phyloP scores from a whole-genome alignment of 2,329 filamentous ascomycete genomes.

The Monosporascus cannonballus region DNA sequence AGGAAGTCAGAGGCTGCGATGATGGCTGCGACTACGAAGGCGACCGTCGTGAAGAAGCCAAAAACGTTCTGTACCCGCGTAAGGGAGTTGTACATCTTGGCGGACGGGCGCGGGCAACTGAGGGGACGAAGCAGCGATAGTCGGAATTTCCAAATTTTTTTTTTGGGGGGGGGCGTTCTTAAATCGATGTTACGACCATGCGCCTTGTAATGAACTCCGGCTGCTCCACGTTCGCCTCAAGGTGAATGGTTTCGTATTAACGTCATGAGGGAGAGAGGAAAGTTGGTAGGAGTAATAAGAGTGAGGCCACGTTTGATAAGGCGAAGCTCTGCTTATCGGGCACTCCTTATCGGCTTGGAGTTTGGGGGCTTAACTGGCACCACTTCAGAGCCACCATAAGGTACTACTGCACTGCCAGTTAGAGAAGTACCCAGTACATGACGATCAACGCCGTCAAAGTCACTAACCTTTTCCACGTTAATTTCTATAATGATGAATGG shows the following conservation, averaged over 20 bases:
- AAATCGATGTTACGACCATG: not conserved
- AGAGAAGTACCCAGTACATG: no score
- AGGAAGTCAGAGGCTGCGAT: conserved; percentile 77
- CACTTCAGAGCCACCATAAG: not conserved
- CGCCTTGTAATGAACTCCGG: not conserved
- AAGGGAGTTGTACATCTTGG: conserved; percentile 78
- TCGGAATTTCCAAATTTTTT: not conserved
- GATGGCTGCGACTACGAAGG: conserved; percentile 70
- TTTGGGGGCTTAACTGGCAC: not conserved
- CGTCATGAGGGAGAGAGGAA: not conserved
- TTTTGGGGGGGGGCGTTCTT: not conserved
- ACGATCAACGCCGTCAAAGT: no score
- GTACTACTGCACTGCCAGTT: no score
- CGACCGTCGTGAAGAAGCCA: conserved; percentile 95
- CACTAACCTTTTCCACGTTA: no score
- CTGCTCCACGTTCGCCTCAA: not conserved
- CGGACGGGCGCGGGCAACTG: conserved; percentile 2
- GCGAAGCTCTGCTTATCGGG: not conserved
- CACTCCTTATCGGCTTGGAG: not conserved
- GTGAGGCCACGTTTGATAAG: not conserved
- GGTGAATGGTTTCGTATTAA: not conserved
- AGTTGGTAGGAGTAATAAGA: not conserved
- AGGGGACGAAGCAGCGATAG: not conserved
- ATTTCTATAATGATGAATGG: no score
- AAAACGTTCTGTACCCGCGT: conserved; percentile 89